Conservation (phyloP, 106 monocot species). For the Chionographis japonica region DNA sequence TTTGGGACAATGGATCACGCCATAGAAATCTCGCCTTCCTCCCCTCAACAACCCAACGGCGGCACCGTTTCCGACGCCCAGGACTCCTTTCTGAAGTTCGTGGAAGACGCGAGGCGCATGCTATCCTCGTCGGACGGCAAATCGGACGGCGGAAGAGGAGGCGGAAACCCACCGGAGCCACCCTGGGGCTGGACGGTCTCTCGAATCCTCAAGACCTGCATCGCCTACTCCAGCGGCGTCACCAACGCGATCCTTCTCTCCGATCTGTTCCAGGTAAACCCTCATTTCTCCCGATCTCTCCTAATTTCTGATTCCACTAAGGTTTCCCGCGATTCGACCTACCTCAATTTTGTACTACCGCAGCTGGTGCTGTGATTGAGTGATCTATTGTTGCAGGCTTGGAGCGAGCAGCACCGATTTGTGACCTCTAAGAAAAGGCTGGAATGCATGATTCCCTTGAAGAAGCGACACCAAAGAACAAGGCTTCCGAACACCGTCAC, state of each 20-base stretch:
- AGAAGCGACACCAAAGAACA: slow-evolving; percentile 47
- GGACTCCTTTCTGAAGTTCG: slow-evolving; percentile 70
- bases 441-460: slow-evolving; percentile 38
- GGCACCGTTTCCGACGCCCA: slow-evolving; percentile 15
- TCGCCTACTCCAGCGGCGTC: slow-evolving; percentile 88
- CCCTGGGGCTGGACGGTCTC: slow-evolving; percentile 85
- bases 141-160: slow-evolving; percentile 13
- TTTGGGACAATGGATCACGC: slow-evolving; percentile 5
- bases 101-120: slow-evolving; percentile 61
- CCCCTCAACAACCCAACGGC: neutral
- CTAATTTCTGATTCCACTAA: neutral
- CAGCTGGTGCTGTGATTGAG: neutral
- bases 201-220: slow-evolving; percentile 76
- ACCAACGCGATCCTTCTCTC: slow-evolving; percentile 86
- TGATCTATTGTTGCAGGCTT: slow-evolving; percentile 40
- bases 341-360: neutral
- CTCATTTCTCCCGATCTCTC: neutral
- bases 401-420: slow-evolving; percentile 70
- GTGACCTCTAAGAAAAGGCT: slow-evolving; percentile 43
- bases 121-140: slow-evolving; percentile 26
- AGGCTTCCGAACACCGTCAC: slow-evolving; percentile 63
- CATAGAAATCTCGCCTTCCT: neutral
- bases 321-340: neutral
- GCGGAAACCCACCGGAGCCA: slow-evolving; percentile 15
- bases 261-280: slow-evolving; percentile 74